Evolutionary conservation across 257 asterid species (phyloP).

Genomic region (Salvia hispanica): DNA sequence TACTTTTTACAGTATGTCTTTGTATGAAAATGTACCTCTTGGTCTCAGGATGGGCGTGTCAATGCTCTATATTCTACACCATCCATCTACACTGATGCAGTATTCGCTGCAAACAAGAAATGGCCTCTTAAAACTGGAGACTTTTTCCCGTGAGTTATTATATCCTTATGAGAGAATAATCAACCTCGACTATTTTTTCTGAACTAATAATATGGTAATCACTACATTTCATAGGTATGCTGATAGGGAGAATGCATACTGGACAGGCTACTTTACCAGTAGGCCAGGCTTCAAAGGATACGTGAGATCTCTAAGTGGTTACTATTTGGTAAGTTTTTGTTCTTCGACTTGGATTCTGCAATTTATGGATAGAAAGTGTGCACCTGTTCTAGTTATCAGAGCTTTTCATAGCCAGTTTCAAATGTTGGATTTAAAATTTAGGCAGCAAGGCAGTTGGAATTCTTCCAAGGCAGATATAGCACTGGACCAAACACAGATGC

Average conservation of each 20-base stretch:
- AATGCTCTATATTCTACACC: no score
- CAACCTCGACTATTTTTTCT: slow-evolving; percentile 7
- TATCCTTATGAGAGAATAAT: slow-evolving; percentile 27
- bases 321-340: slow-evolving; percentile 53
- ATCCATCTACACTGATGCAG: no score
- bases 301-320: slow-evolving; percentile 72
- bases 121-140: slow-evolving; percentile 88
- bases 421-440: slow-evolving; percentile 33
- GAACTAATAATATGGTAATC: slow-evolving; percentile 19
- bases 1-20: slow-evolving; percentile 12
- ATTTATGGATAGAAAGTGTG: slow-evolving; percentile 4
- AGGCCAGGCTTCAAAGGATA: slow-evolving; percentile 76
- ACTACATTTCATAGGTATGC: slow-evolving; percentile 55
- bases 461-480: slow-evolving; percentile 55
- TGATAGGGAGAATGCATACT: slow-evolving; percentile 74
- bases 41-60: slow-evolving; percentile 21
- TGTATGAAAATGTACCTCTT: slow-evolving; percentile 25
- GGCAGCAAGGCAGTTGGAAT: slow-evolving; percentile 83
- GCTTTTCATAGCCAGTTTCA: slow-evolving; percentile 21
- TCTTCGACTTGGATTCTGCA: slow-evolving; percentile 30
- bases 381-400: slow-evolving; percentile 14
- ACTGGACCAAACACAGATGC: slow-evolving; percentile 61
- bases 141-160: slow-evolving; percentile 72
- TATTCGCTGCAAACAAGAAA: slow-evolving; percentile 49
- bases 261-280: slow-evolving; percentile 89